Base-by-base conservation (phyloP, 148 eudicot species). In the Arbutus unedo region DNA sequence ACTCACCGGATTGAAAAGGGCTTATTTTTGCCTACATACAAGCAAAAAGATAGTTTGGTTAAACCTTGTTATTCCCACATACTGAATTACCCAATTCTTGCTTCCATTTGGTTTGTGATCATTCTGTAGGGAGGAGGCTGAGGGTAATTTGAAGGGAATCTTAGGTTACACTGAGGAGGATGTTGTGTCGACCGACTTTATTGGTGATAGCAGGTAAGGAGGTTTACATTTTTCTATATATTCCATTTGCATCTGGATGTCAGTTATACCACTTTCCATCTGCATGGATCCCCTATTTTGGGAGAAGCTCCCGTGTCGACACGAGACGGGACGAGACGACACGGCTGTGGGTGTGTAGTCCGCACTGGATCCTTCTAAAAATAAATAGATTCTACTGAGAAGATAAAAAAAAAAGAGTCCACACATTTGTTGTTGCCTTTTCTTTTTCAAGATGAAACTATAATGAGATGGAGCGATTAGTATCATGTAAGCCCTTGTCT, bases 151-250 rank as follows among this genome's bases (percentile, higher is more conserved):
- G 91, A 91, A 92, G 86, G 95, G 95, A 41, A 92, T 92, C 82
- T 86, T 92, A 16, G 95, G 95, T 31, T 91, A 89, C 91, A 92
- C 91, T 5, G 95, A 92, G 80, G 91, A 92, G 80, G 95, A 92
- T 83, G 95, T 90, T 10, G 95, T 92, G 21, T 92, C 95, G 49
- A 84, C 91, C 4, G 95, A 92, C 83, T 92, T 92, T 51, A 79
- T 92, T 0, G 93, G 93, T 80, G 95, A 92, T 66, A 67, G 83
- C 87, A 91, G 91, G 94, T 91, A 74, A 49, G 81, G 5, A 66
- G 18, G 19, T 14, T 62, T 64, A 57, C 70, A 41, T 23, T 51
- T 6, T 54, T 38, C 14, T 31, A 31, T 74, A 2, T 74, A 45
- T 72, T 51, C 55, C 53, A 4, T 74, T 49, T 72, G 14, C 23